A percentile compares a stretch with the other conserved stretches of the same genome.
Conservation (phyloP, 345 rosid species). For the Lumnitzera racemosa region DNA sequence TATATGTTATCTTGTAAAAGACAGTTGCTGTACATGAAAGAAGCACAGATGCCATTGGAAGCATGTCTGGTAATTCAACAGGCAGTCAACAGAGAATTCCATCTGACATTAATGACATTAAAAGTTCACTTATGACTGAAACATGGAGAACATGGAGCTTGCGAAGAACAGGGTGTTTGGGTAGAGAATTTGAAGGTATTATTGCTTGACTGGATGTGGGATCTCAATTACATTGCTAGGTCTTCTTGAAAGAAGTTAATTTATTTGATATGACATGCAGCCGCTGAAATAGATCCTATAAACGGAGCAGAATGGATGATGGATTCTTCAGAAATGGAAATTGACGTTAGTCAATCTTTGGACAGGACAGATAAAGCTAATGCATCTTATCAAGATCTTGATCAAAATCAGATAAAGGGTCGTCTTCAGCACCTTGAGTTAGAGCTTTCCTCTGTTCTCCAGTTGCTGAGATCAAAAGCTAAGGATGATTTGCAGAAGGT, state of each 20-base stretch:
- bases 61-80: conserved; percentile 12
- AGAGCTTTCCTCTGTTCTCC: conserved; percentile 76
- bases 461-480: conserved; percentile 43
- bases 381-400: conserved; percentile 22
- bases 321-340: conserved; percentile 23
- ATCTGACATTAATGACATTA: conserved; percentile 21
- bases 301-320: conserved; percentile 4
- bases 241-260: neutral
- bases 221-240: neutral
- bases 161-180: conserved; percentile 50
- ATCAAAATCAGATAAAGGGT: conserved; percentile 32
- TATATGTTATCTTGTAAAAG: conserved; percentile 46
- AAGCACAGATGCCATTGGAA: conserved; percentile 13
- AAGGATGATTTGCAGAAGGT: conserved; percentile 29
- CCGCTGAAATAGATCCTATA: conserved; percentile 37
- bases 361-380: conserved; percentile 21
- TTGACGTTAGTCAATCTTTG: conserved; percentile 17
- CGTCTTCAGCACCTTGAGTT: conserved; percentile 63
- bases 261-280: conserved; percentile 26
- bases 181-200: conserved; percentile 65
- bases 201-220: conserved; percentile 7
- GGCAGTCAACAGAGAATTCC: conserved; percentile 18
- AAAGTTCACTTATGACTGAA: conserved; percentile 32
- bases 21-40: conserved; percentile 43
- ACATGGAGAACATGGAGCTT: conserved; percentile 75